phyloP scores from a whole-genome alignment of 176 grass and related monocot genomes.

The Juncus effusus region DNA sequence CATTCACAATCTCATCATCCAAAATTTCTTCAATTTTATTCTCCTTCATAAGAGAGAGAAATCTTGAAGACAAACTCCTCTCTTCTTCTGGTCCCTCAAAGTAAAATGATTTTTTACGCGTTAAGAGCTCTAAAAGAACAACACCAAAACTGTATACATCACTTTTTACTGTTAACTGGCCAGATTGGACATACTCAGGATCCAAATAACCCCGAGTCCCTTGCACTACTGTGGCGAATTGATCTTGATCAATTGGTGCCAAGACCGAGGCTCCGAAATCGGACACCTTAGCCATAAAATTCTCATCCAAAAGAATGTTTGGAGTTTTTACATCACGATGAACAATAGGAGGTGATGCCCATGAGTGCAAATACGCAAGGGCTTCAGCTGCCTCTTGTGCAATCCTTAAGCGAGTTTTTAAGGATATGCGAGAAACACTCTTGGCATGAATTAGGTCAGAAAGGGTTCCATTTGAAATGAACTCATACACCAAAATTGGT shows the following conservation, averaged over 20 bases:
- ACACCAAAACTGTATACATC: conserved; percentile 63
- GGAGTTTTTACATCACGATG: conserved; percentile 50
- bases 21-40: conserved; percentile 34
- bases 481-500: conserved; percentile 47
- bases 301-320: conserved; percentile 41
- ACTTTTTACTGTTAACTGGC: conserved; percentile 39
- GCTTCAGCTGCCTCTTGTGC: no score
- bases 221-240: conserved; percentile 44
- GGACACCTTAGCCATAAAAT: conserved; percentile 36
- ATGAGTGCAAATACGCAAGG: conserved; percentile 47
- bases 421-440: neutral
- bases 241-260: conserved; percentile 31
- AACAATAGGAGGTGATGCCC: conserved; percentile 41
- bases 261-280: conserved; percentile 48
- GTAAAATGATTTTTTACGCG: conserved; percentile 32
- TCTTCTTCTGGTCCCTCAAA: conserved; percentile 32
- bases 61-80: conserved; percentile 33
- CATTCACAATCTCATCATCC: conserved; percentile 29
- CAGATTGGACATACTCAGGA: conserved; percentile 42
- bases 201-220: conserved; percentile 53
- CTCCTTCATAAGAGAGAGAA: conserved; percentile 26
- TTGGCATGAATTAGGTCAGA: conserved; percentile 30
- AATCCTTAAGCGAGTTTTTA: conserved; percentile 34
- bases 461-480: conserved; percentile 48
- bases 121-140: conserved; percentile 45